Percentiles rank a stretch among this genome's conserved stretches.
Conservation (phyloP, 2,329 filamentous ascomycete species). For the Neobulgaria alba region DNA sequence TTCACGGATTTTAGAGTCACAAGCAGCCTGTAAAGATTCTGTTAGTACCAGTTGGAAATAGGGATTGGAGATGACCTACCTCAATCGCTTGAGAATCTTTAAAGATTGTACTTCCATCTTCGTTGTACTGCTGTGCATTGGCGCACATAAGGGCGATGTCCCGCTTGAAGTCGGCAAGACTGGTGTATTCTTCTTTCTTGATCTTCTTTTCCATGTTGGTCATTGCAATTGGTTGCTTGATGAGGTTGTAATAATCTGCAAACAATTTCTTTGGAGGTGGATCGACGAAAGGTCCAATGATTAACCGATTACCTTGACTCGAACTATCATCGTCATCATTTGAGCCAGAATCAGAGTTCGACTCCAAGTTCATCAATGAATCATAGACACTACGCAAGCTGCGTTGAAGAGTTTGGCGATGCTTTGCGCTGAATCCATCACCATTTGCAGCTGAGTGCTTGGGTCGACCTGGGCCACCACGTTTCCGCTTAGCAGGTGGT, state of each 20-base stretch:
- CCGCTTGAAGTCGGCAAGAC: slow-evolving; percentile 67
- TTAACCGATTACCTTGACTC: slow-evolving; percentile 59
- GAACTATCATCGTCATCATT: slow-evolving; percentile 41
- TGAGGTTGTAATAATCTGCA: slow-evolving; percentile 91
- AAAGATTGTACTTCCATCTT: slow-evolving; percentile 87
- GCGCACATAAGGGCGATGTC: slow-evolving; percentile 79
- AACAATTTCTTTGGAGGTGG: slow-evolving; percentile 83
- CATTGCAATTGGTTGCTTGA: slow-evolving; percentile 89
- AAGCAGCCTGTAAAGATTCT: slow-evolving; percentile 45
- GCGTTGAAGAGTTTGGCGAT: slow-evolving; percentile 70
- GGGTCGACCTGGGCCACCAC: slow-evolving; percentile 65
- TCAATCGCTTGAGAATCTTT: slow-evolving; percentile 89
- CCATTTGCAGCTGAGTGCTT: slow-evolving; percentile 33
- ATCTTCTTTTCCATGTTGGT: slow-evolving; percentile 91
- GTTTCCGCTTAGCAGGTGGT: slow-evolving; percentile 69
- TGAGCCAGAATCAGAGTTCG: slow-evolving; percentile 42
- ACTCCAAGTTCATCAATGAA: slow-evolving; percentile 73
- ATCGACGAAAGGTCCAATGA: slow-evolving; percentile 92
- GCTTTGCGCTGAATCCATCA: slow-evolving; percentile 57
- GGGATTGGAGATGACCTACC: slow-evolving; percentile 43
- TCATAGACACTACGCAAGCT: slow-evolving; percentile 73
- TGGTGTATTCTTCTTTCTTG: slow-evolving; percentile 88
- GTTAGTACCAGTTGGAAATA: slow-evolving; percentile 7
- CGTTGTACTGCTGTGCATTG: slow-evolving; percentile 94
- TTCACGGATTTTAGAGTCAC: slow-evolving; percentile 44